Conservation (phyloP, 495 filamentous ascomycete species). For the Trichoderma erinaceum region DNA sequence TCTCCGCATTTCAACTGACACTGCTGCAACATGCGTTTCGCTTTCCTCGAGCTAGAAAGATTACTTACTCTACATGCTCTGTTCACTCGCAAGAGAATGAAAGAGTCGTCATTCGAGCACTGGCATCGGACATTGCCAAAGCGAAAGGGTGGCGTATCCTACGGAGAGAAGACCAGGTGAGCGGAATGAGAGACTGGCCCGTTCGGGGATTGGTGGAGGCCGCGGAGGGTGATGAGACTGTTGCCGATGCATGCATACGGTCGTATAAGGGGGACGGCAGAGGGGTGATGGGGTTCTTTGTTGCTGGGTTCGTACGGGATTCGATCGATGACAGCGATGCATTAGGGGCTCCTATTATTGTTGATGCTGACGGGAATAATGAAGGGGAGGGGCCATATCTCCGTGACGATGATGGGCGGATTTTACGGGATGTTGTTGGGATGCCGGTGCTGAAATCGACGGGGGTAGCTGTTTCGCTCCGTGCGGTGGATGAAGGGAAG, state of each 20-base stretch:
- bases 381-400: slow-evolving; percentile 29
- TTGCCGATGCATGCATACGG: slow-evolving; percentile 70
- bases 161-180: slow-evolving; percentile 60
- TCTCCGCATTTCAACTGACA: slow-evolving; percentile 70
- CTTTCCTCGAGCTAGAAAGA: slow-evolving; percentile 69
- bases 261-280: slow-evolving; percentile 73
- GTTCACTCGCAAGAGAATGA: slow-evolving; percentile 85
- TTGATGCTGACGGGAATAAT: slow-evolving; percentile 17
- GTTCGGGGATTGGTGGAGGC: slow-evolving; percentile 56
- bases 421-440: slow-evolving; percentile 32
- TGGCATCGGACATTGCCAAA: slow-evolving; percentile 58
- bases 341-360: background rate
- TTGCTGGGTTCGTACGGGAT: slow-evolving; percentile 42
- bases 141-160: slow-evolving; percentile 71
- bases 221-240: slow-evolving; percentile 26
- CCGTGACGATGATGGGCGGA: slow-evolving; percentile 32
- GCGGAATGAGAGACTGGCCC: slow-evolving; percentile 64
- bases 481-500: slow-evolving; percentile 12
- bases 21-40: slow-evolving; percentile 75
- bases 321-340: slow-evolving; percentile 18
- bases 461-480: slow-evolving; percentile 14
- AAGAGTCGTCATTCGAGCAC: slow-evolving; percentile 62
- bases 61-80: slow-evolving; percentile 92
- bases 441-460: slow-evolving; percentile 37
- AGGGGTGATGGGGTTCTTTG: slow-evolving; percentile 52